Conservation (phyloP, 805 yeast genomes). For the Pichia sporocuriosa region DNA sequence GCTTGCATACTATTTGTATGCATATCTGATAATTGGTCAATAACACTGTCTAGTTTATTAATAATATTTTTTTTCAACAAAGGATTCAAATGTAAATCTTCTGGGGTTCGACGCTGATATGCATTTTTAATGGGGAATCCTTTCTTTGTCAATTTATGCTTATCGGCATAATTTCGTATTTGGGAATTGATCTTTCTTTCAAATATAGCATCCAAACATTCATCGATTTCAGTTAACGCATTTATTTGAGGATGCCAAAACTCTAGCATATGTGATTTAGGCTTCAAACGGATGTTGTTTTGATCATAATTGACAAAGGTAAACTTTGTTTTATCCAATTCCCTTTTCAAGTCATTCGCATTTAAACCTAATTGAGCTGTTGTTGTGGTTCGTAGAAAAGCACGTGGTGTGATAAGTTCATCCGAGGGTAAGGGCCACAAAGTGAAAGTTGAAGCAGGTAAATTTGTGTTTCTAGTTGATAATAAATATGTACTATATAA, state of each 20-base stretch:
- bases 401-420: constrained; percentile 8
- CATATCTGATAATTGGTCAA: constrained; percentile 16
- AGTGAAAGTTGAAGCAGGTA: constrained; percentile 6
- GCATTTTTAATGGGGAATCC: neutral
- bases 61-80: constrained; percentile 13
- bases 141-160: neutral
- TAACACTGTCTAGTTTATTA: constrained; percentile 15
- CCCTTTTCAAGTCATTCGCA: neutral
- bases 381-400: constrained; percentile 1
- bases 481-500: constrained; percentile 50
- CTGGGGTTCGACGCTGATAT: constrained; percentile 1
- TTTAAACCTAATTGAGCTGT: neutral
- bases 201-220: constrained; percentile 9
- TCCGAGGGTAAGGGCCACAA: constrained; percentile 11
- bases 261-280: constrained; percentile 5
- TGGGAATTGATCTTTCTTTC: constrained; percentile 8
- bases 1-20: neutral
- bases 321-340: neutral
- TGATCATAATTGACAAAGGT: constrained; percentile 3
- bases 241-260: constrained; percentile 8
- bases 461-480: constrained; percentile 18
- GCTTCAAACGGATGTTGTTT: neutral
- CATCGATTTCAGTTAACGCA: constrained; percentile 5
- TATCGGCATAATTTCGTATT: neutral
- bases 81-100: constrained; percentile 12